These are phyloP conservation scores for Marsdenia floribunda DNA, from an alignment of 257 asterid species.

Conservation along the genomic window DNA sequence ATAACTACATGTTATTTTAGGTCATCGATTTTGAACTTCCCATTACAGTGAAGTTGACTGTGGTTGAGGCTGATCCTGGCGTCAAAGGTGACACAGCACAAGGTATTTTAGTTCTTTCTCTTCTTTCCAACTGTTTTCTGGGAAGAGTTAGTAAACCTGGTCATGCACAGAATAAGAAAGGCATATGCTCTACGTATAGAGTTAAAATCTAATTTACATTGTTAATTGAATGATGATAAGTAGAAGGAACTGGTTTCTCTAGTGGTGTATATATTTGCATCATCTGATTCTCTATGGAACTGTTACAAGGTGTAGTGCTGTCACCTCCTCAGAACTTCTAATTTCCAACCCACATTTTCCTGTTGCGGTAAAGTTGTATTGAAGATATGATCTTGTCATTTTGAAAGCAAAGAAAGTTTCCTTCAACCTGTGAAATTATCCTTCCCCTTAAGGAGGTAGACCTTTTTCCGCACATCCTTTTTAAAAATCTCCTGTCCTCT, in stretches of 20 bases:
- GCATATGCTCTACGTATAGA: neutral
- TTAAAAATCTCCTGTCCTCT: neutral
- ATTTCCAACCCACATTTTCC: neutral
- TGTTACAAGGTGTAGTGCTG: neutral
- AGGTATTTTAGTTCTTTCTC: constrained; percentile 42
- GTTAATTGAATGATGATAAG: neutral
- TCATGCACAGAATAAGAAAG: neutral
- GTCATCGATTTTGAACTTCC: constrained; percentile 97
- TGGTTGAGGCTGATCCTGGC: constrained; percentile 91
- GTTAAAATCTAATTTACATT: neutral
- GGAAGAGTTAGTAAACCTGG: constrained; percentile 1
- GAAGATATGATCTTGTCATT: neutral
- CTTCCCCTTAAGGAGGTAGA: neutral
- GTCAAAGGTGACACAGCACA: constrained; percentile 96
- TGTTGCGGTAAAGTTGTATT: neutral
- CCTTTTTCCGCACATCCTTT: neutral
- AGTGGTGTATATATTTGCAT: neutral
- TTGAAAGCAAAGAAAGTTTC: neutral
- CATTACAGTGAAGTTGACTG: constrained; percentile 75
- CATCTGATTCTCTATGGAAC: neutral
- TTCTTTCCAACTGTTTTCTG: constrained; percentile 1
- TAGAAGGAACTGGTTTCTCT: neutral
- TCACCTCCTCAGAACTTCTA: neutral
- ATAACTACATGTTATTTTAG: constrained; percentile 33
- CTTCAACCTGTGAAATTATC: neutral